Evolutionary conservation across 805 yeast species (phyloP).

Genomic region (Saccharomycopsis sp.): DNA sequence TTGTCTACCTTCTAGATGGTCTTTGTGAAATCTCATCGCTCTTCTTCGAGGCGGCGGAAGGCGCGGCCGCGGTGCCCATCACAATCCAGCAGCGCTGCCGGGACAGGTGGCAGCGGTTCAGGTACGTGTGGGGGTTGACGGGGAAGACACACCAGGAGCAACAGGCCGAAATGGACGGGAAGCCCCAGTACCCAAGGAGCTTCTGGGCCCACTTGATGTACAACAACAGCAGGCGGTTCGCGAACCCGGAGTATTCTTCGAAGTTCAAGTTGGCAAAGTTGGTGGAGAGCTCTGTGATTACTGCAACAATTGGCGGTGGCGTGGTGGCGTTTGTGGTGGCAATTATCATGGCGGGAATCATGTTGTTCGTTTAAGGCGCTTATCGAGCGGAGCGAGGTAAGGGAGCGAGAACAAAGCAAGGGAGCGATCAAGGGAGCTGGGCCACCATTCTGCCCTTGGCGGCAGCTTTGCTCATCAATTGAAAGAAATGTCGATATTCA

Average conservation of each 20-base stretch:
- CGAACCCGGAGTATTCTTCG: neutral
- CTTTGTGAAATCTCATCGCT: neutral
- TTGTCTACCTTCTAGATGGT: neutral
- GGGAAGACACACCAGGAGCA: neutral
- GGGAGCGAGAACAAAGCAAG: too few relatives aligned
- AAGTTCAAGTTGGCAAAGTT: neutral
- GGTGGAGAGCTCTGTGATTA: neutral
- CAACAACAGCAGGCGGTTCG: neutral
- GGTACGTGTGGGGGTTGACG: neutral
- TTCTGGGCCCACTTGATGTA: neutral
- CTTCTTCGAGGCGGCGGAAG: slow-evolving; percentile 4
- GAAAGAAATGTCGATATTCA: too few relatives aligned
- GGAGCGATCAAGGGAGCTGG: too few relatives aligned
- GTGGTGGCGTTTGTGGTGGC: neutral
- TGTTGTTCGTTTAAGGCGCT: too few relatives aligned
- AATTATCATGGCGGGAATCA: too few relatives aligned
- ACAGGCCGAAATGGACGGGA: neutral
- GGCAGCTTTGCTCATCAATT: too few relatives aligned
- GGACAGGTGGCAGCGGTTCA: neutral
- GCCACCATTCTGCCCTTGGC: too few relatives aligned
- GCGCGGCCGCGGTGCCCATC: neutral
- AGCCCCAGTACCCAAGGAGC: neutral
- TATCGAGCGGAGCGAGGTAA: too few relatives aligned
- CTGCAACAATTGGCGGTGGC: neutral
- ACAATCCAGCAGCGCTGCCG: neutral